Evolutionary conservation across 164 flowering plant species (phyloP).

Genomic region (Dillenia turbinata): DNA sequence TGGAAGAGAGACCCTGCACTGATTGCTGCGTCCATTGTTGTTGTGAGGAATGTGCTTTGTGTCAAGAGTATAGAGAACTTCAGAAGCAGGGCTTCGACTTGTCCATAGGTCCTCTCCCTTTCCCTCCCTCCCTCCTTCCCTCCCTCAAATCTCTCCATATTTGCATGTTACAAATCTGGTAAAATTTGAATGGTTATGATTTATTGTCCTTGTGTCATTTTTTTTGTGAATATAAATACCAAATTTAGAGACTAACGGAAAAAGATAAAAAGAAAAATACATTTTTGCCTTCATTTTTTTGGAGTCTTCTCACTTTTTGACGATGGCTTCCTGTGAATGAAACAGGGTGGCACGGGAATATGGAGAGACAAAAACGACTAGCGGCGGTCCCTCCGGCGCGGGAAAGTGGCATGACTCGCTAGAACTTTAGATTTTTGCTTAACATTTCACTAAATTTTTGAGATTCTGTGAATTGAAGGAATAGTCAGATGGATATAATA

Average conservation of each 20-base stretch:
- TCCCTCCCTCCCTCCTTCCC: neutral
- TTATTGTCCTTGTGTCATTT: no score
- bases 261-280: neutral
- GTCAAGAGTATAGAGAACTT: conserved; percentile 58
- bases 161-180: no score
- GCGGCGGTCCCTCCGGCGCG: conserved; percentile 6
- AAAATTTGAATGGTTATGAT: no score
- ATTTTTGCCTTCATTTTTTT: neutral
- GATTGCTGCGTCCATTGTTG: conserved; percentile 48
- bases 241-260: neutral
- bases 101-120: conserved; percentile 15
- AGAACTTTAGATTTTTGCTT: neutral
- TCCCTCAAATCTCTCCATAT: neutral
- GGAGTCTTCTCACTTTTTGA: neutral
- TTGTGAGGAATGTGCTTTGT: conserved; percentile 47
- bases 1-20: conserved; percentile 35
- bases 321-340: neutral
- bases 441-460: no score
- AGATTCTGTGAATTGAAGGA: no score
- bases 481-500: no score
- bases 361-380: conserved; percentile 30
- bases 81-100: conserved; percentile 37
- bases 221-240: no score
- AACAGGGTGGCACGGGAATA: conserved; percentile 41
- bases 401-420: conserved; percentile 22